Conservation (phyloP, 148 eudicot genomes). For the Heliosperma pusillum region DNA sequence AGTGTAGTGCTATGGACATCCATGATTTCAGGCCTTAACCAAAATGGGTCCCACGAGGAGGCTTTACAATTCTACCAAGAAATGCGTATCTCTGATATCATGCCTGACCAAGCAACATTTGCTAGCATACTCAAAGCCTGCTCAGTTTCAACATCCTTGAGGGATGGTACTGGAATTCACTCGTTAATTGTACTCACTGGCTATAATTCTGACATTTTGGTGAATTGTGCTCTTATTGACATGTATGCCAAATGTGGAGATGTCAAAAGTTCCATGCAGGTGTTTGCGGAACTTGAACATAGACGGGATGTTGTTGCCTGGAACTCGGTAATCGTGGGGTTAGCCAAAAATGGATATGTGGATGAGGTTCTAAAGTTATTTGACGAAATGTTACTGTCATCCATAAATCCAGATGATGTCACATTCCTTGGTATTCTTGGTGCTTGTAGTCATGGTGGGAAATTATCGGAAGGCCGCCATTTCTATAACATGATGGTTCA, state of each 20-base stretch:
- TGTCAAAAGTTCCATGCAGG: constrained; percentile 50
- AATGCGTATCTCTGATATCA: constrained; percentile 54
- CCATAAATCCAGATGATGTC: constrained; percentile 68
- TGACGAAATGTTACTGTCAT: constrained; percentile 53
- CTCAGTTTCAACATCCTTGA: constrained; percentile 55
- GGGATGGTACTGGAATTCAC: constrained; percentile 66
- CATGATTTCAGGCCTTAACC: constrained; percentile 73
- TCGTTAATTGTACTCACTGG: constrained; percentile 61
- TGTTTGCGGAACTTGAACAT: constrained; percentile 61
- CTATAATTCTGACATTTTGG: constrained; percentile 62
- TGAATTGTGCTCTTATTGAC: constrained; percentile 77
- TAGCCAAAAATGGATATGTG: constrained; percentile 74
- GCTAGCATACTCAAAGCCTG: constrained; percentile 78
- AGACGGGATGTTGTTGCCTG: constrained; percentile 67
- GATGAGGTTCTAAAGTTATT: constrained; percentile 61
- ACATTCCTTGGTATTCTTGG: constrained; percentile 85
- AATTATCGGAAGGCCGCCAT: constrained; percentile 66
- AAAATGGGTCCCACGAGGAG: constrained; percentile 52
- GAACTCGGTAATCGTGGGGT: constrained; percentile 86
- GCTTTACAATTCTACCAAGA: constrained; percentile 58
- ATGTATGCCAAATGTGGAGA: constrained; percentile 97
- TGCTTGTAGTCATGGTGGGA: constrained; percentile 89
- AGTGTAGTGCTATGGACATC: constrained; percentile 80
- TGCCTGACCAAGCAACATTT: constrained; percentile 94
- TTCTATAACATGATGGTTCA: constrained; percentile 56